phyloP scores from a whole-genome alignment of 371 early-diverging fungal species.

The Chytridium lagenaria region DNA sequence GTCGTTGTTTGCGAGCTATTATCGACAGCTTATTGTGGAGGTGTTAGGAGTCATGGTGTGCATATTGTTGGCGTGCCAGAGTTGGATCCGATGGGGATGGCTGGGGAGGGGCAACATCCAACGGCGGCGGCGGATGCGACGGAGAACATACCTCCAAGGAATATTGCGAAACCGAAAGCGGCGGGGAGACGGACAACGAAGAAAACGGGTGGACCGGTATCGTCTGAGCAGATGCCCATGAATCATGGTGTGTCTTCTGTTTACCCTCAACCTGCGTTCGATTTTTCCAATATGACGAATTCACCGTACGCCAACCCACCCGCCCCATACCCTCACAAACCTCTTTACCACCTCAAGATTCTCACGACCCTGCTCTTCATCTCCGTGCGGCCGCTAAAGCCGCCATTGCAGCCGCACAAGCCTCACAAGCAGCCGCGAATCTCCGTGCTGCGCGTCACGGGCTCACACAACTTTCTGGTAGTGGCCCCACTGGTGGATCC shows the following conservation, averaged over 20 bases:
- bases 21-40: conserved; percentile 46
- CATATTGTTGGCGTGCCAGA: conserved; percentile 19
- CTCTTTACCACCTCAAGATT: no score
- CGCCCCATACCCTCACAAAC: no score
- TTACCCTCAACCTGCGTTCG: no score
- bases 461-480: not conserved
- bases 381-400: conserved; percentile 14
- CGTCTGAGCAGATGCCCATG: no score
- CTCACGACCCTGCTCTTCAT: not conserved
- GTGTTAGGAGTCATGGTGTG: conserved; percentile 35
- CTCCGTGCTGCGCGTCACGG: conserved; percentile 15
- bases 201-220: no score
- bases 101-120: not conserved
- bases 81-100: conserved; percentile 10
- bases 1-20: conserved; percentile 45
- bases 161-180: not conserved
- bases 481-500: not conserved
- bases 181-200: no score
- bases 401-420: conserved; percentile 6
- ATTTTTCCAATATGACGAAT: no score
- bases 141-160: not conserved
- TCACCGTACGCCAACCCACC: no score
- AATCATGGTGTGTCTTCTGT: no score
- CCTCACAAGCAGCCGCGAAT: conserved; percentile 7
- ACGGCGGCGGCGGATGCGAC: not conserved